Conservation (phyloP, 208 protist genomes). For the Trypanosoma brucei region DNA sequence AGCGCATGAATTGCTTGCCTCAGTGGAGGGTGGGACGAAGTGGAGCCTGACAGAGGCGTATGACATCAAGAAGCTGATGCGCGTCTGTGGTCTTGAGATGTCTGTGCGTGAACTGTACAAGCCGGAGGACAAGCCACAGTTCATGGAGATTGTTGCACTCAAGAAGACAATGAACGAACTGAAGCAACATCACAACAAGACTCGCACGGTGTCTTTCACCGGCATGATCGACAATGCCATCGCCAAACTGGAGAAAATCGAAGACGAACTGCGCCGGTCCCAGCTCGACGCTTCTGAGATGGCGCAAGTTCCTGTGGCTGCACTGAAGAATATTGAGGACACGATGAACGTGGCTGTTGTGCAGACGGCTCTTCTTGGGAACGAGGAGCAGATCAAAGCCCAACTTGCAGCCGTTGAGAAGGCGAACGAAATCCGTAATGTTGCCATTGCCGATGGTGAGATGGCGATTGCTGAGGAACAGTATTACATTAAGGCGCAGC, state of each 20-base stretch:
- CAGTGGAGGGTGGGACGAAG: constrained; percentile 42
- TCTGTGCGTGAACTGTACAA: constrained; percentile 52
- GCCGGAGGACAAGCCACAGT: constrained; percentile 53
- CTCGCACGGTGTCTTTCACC: constrained; percentile 44
- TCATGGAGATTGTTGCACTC: constrained; percentile 42
- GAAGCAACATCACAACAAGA: constrained; percentile 61
- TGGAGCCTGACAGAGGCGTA: constrained; percentile 50
- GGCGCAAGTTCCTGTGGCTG: constrained; percentile 38
- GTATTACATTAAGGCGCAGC: constrained; percentile 63
- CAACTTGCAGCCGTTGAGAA: constrained; percentile 43
- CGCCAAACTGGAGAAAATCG: constrained; percentile 46
- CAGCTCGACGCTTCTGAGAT: constrained; percentile 51
- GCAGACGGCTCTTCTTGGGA: constrained; percentile 42
- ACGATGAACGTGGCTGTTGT: constrained; percentile 50
- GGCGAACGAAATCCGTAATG: constrained; percentile 44
- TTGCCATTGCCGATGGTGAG: constrained; percentile 40
- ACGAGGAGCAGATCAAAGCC: constrained; percentile 52
- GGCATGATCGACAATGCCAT: constrained; percentile 49
- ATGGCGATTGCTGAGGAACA: constrained; percentile 56
- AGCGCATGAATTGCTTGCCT: constrained; percentile 30
- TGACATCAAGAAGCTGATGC: constrained; percentile 60
- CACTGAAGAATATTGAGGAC: constrained; percentile 45
- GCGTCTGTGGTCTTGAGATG: constrained; percentile 46
- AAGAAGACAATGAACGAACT: constrained; percentile 48
- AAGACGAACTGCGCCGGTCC: constrained; percentile 50